These are phyloP conservation scores for Saturnispora silvae DNA, from an alignment of 805 yeast genomes.

Conservation along the genomic window DNA sequence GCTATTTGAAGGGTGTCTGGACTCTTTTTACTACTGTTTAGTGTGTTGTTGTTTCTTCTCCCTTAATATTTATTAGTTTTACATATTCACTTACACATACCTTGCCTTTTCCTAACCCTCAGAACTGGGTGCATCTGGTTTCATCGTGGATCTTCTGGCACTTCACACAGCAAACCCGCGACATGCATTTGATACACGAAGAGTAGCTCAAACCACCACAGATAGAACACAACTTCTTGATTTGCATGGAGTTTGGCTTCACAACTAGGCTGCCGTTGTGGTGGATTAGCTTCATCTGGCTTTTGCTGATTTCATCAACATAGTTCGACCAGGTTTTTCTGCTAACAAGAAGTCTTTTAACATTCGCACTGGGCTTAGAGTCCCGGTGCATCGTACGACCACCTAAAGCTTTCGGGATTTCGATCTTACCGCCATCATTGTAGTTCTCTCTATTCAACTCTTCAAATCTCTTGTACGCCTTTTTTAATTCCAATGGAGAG, in stretches of 20 bases:
- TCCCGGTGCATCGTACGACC: slow-evolving; percentile 12
- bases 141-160: slow-evolving; percentile 33
- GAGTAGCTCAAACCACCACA: slow-evolving; percentile 36
- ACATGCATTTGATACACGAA: slow-evolving; percentile 31
- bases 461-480: slow-evolving; percentile 29
- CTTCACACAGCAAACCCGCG: slow-evolving; percentile 32
- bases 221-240: slow-evolving; percentile 34
- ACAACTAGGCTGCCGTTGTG: slow-evolving; percentile 20
- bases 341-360: slow-evolving; percentile 30
- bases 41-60: neutral
- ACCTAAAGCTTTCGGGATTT: slow-evolving; percentile 27
- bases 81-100: no score
- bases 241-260: slow-evolving; percentile 23
- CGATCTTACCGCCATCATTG: slow-evolving; percentile 26
- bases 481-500: slow-evolving; percentile 24
- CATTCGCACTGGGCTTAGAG: slow-evolving; percentile 24
- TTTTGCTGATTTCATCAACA: slow-evolving; percentile 32
- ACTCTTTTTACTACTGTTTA: slow-evolving; percentile 51
- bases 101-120: neutral
- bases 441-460: slow-evolving; percentile 36
- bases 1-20: slow-evolving; percentile 71
- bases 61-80: no score
- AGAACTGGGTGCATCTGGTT: slow-evolving; percentile 27
- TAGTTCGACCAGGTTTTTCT: slow-evolving; percentile 32
- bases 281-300: slow-evolving; percentile 23